A percentile compares a stretch with the other conserved stretches of the same genome.
phyloP scores from a whole-genome alignment of 2,329 filamentous ascomycete species.

The Aschersonia sp. region DNA sequence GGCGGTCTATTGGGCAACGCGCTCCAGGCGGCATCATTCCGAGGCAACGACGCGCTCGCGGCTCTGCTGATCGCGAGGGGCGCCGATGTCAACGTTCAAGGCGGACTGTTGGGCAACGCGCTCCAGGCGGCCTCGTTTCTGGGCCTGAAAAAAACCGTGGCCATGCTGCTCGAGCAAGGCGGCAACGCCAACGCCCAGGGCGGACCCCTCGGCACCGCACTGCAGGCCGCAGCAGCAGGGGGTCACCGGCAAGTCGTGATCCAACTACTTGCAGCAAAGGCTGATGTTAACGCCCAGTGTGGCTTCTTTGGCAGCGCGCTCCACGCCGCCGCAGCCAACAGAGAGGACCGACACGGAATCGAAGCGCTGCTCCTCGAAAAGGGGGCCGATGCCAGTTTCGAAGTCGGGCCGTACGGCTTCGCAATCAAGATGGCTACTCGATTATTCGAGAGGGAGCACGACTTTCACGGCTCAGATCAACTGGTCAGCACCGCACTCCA shows the following conservation, averaged over 20 bases:
- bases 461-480: no score
- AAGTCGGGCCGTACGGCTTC: no score
- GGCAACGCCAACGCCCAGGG: constrained; percentile 1
- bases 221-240: constrained; percentile 3
- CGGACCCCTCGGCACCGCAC: constrained; percentile 2
- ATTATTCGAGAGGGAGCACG: no score
- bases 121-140: not conserved
- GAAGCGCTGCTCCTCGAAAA: no score
- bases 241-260: not conserved
- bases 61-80: not conserved
- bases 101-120: not conserved
- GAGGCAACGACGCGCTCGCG: not conserved
- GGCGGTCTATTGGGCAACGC: not conserved
- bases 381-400: no score
- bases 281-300: constrained; percentile 1
- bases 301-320: constrained; percentile 4
- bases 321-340: constrained; percentile 1
- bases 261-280: constrained; percentile 3
- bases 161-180: not conserved
- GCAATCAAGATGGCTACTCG: no score
- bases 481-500: no score
- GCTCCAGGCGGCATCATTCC: not conserved
- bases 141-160: not conserved
- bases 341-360: no score
- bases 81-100: not conserved